phyloP scores from a whole-genome alignment of 768 basidiomycete genomes.

The Mycena sanguinolenta region DNA sequence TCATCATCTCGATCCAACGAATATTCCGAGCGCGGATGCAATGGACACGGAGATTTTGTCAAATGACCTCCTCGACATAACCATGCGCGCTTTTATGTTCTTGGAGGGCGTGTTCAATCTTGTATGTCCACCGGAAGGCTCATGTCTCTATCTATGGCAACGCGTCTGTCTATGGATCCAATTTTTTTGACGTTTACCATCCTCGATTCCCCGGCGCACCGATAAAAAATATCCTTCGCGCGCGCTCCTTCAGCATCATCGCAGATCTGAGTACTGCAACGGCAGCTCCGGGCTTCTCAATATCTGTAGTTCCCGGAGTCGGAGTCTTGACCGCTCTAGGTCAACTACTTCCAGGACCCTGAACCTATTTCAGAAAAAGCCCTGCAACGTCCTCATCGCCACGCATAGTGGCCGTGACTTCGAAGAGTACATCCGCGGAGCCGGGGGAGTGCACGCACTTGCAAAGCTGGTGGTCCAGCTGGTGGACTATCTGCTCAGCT shows the following conservation, averaged over 20 bases:
- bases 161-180: neutral
- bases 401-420: neutral
- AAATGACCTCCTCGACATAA: neutral
- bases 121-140: neutral
- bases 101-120: neutral
- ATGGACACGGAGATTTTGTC: neutral
- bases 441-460: neutral
- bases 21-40: neutral
- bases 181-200: constrained; percentile 1
- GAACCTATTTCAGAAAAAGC: neutral
- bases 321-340: neutral
- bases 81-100: neutral
- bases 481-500: neutral
- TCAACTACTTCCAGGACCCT: neutral
- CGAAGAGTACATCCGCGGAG: neutral
- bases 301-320: neutral
- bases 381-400: neutral
- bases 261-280: neutral
- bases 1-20: neutral
- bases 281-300: neutral
- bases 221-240: neutral
- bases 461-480: neutral
- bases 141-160: neutral
- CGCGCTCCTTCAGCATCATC: neutral
- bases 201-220: neutral